Evolutionary conservation across 2,329 filamentous ascomycete species (phyloP), one percentile per base, ranked within the genome.

Genomic region (Microcyclospora tardicrescens): DNA sequence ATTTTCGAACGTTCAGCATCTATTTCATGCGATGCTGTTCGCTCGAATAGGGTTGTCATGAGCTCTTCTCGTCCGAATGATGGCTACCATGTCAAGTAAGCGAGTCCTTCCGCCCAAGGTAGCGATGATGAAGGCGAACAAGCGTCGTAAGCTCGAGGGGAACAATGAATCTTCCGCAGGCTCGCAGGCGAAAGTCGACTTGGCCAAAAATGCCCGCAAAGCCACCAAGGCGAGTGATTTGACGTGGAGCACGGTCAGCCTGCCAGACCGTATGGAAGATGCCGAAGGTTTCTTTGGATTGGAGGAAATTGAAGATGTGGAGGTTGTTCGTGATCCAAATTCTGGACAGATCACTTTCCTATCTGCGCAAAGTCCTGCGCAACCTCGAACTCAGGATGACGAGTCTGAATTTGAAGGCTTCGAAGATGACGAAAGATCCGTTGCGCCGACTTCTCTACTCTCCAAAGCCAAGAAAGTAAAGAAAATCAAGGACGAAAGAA

Each of bases 301-400:
- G 2, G 86, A 98, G 54, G 87, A 96, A 53, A 80, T 96, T 34
- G 84, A 93, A 12, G 85, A 84, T 37, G 84, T 98, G 1, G 83
- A 94, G 24, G 71, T 98, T n/a, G 67, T 93, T 32, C 75, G 72
- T 44, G 63, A 69, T 16, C 51, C 49, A 0, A 50, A 53, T 2
- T 69, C 79, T 24, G 77, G 76, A 6, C 56, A 53, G 12, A 45
- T 68, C 5, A 59, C 63, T 5, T 69, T 65, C 36, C 36, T 47
- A 5, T 44, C 48, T 14, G 30, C 49, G 47, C 8, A 52, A 49
- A 36, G 49, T 51, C 33, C 45, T 57, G 49, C 46, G 30, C 50
- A 56, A 1, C 49, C 51, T 5, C 53, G 56, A 3, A 48, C 34
- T 10, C 56, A 60, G 10, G 56, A 54, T 15, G 63, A 68, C 16